These are phyloP conservation scores for Astragalus membranaceus DNA, from an alignment of 306 rosid species.

Conservation along the genomic window DNA sequence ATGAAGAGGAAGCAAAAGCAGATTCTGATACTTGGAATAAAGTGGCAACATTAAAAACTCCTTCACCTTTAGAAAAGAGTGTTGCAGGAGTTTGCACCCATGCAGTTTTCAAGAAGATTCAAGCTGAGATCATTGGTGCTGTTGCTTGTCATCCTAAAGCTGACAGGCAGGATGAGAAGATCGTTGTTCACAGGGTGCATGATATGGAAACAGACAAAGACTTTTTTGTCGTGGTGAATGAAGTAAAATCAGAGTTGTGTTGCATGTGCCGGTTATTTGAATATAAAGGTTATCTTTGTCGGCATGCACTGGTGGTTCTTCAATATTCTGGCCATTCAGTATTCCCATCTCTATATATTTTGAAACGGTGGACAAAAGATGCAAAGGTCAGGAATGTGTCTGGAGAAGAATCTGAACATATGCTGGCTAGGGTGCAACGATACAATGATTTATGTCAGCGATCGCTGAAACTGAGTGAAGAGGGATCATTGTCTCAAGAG, in stretches of 20 bases:
- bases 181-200: slow-evolving; percentile 58
- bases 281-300: slow-evolving; percentile 92
- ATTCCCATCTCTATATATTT: slow-evolving; percentile 76
- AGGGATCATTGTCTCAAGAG: slow-evolving; percentile 86
- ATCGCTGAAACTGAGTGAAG: slow-evolving; percentile 71
- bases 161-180: slow-evolving; percentile 63
- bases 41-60: slow-evolving; percentile 67
- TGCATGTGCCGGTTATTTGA: slow-evolving; percentile 83
- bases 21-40: slow-evolving; percentile 93
- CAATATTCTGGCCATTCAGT: slow-evolving; percentile 74
- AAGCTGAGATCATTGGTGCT: slow-evolving; percentile 90
- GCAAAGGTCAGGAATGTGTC: slow-evolving; percentile 57
- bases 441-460: slow-evolving; percentile 74
- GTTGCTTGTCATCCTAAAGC: slow-evolving; percentile 89
- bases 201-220: slow-evolving; percentile 76
- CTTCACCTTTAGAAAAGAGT: slow-evolving; percentile 93
- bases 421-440: slow-evolving; percentile 62
- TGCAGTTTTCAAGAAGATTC: slow-evolving; percentile 87
- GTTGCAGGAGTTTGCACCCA: slow-evolving; percentile 74
- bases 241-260: slow-evolving; percentile 62
- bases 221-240: slow-evolving; percentile 61
- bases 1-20: slow-evolving; percentile 98
- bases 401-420: slow-evolving; percentile 60
- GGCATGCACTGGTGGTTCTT: slow-evolving; percentile 92
- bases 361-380: slow-evolving; percentile 89